A percentile compares a stretch with the other conserved stretches of the same genome.
phyloP scores from a whole-genome alignment of 2,329 filamentous ascomycete species.

The Penicillium decumbens region DNA sequence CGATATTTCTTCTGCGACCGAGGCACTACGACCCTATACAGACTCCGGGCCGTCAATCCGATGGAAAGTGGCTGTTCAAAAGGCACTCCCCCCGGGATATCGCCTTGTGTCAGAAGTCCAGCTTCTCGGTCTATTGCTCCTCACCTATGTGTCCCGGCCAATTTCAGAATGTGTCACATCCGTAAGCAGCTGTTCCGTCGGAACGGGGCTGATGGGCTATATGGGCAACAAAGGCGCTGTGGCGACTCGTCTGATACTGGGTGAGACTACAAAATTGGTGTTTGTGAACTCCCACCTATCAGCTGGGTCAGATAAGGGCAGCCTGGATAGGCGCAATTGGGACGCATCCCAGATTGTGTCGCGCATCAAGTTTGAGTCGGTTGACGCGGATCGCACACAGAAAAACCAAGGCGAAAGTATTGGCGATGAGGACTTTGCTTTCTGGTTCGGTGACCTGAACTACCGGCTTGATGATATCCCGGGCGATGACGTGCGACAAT shows the following conservation, averaged over 20 bases:
- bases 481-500: conserved; percentile 79
- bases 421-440: conserved; percentile 86
- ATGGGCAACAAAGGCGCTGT: conserved; percentile 96
- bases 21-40: conserved; percentile 71
- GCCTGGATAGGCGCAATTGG: conserved; percentile 82
- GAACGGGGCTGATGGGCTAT: conserved; percentile 86
- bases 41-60: conserved; percentile 67
- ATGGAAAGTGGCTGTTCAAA: conserved; percentile 74
- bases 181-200: conserved; percentile 75
- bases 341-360: conserved; percentile 73
- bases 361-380: conserved; percentile 72
- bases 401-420: conserved; percentile 58
- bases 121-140: conserved; percentile 74
- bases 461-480: conserved; percentile 85
- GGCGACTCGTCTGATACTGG: conserved; percentile 72
- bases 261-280: conserved; percentile 81
- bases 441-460: conserved; percentile 96
- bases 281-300: conserved; percentile 91
- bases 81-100: conserved; percentile 72
- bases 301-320: conserved; percentile 72
- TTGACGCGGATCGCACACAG: conserved; percentile 62
- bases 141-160: conserved; percentile 78
- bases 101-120: conserved; percentile 73
- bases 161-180: conserved; percentile 71
- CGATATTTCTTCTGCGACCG: conserved; percentile 72